Evolutionary conservation across 208 protist species (phyloP).

Genomic region (Crithidia thermophila): DNA sequence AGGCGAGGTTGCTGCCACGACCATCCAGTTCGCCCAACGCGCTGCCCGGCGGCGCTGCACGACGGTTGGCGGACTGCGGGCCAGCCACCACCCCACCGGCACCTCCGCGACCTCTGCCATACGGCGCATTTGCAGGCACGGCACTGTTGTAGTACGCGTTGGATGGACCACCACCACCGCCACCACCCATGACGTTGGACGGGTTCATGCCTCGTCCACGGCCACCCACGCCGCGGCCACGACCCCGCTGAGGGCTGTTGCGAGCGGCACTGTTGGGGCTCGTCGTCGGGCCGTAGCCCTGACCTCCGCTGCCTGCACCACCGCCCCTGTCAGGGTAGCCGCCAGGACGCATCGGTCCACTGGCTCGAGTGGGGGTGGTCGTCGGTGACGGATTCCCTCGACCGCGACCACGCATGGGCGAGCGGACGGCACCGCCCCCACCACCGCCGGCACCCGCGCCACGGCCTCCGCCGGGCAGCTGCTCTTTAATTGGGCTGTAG

Average conservation of each 20-base stretch:
- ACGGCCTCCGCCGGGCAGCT: background rate
- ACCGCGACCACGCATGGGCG: conserved; percentile 5
- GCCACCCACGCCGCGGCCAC: conserved; percentile 2
- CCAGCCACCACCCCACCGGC: background rate
- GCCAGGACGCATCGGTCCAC: background rate
- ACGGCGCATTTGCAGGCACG: no score
- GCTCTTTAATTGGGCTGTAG: conserved; percentile 20
- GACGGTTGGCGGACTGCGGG: background rate
- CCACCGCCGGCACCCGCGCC: background rate
- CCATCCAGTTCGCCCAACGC: background rate
- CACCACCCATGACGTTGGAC: background rate
- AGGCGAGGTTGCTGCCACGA: background rate
- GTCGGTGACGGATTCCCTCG: background rate
- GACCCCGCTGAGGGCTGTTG: conserved; percentile 6
- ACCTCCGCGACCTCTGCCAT: background rate
- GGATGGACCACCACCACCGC: background rate
- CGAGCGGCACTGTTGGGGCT: no score
- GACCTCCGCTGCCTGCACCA: no score
- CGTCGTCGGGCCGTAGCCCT: no score
- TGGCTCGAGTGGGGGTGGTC: background rate
- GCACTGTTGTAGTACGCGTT: conserved; percentile 10
- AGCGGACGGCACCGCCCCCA: background rate
- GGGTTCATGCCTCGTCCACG: conserved; percentile 1
- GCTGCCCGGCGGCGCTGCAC: background rate
- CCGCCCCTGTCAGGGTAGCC: background rate